Percentiles rank a stretch among this genome's conserved stretches.
phyloP scores from a whole-genome alignment of 2,329 filamentous ascomycete genomes.

The Gaeumannomyces sp. region DNA sequence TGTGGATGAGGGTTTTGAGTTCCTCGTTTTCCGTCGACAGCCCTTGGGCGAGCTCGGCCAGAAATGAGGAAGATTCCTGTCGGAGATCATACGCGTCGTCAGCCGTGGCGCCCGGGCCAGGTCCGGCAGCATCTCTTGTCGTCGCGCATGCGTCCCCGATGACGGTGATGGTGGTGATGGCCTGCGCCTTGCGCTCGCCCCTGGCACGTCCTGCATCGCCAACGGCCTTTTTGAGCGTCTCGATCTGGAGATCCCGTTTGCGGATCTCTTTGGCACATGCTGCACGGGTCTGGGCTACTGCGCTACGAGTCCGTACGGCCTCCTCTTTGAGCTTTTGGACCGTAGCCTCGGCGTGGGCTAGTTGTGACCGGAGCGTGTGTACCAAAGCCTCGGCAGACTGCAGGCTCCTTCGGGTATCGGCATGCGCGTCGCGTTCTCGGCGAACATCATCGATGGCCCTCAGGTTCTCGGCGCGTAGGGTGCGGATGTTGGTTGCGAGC shows the following conservation, averaged over 20 bases:
- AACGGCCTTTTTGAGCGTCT: conserved; percentile 81
- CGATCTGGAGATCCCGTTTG: conserved; percentile 83
- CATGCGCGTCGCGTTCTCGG: conserved; percentile 46
- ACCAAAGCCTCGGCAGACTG: conserved; percentile 63
- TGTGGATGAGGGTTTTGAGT: conserved; percentile 64
- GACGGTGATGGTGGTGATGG: conserved; percentile 51
- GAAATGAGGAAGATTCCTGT: conserved; percentile 84
- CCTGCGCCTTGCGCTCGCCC: conserved; percentile 47
- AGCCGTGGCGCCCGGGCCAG: conserved; percentile 2
- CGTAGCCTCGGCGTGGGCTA: conserved; percentile 67
- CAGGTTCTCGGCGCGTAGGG: conserved; percentile 66
- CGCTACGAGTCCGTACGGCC: conserved; percentile 67
- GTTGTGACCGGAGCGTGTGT: conserved; percentile 59
- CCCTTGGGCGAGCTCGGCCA: conserved; percentile 75
- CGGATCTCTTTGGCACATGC: conserved; percentile 88
- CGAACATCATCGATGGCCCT: conserved; percentile 66
- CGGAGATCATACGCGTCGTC: conserved; percentile 60
- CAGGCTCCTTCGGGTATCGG: conserved; percentile 49
- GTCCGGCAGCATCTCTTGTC: background rate
- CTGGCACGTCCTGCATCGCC: conserved; percentile 60
- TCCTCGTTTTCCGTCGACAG: conserved; percentile 90
- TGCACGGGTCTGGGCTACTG: conserved; percentile 75
- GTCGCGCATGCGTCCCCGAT: conserved; percentile 30
- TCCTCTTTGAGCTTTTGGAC: conserved; percentile 79
- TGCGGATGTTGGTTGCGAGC: conserved; percentile 70